Evolutionary conservation across 345 rosid genomes (phyloP).

Genomic region (Limnanthes douglasii): DNA sequence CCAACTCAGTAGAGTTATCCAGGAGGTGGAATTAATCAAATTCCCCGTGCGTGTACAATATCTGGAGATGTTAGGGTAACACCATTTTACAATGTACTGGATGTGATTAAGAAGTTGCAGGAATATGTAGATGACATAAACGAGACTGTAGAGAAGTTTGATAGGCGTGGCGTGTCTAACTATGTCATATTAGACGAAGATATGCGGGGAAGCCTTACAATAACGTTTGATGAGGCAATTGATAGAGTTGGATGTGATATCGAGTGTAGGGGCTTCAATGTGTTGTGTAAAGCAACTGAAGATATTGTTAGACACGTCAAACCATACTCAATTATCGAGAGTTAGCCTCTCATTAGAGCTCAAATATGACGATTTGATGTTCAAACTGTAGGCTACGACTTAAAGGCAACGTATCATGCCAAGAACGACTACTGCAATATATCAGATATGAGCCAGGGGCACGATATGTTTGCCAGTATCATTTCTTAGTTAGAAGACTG

Average conservation of each 20-base stretch:
- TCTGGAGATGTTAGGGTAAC: constrained; percentile 96
- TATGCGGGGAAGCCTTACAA: constrained; percentile 60
- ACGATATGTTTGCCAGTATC: constrained; percentile 49
- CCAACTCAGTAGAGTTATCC: constrained; percentile 99
- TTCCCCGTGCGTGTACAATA: constrained; percentile 77
- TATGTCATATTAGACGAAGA: constrained; percentile 68
- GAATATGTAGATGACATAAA: constrained; percentile 82
- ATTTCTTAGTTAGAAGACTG: constrained; percentile 72
- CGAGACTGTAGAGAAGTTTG: constrained; percentile 50
- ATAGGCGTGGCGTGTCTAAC: constrained; percentile 71
- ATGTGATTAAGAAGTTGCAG: constrained; percentile 56
- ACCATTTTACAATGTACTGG: constrained; percentile 67
- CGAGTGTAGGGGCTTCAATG: constrained; percentile 74
- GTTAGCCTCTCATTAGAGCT: constrained; percentile 78
- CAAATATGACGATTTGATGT: constrained; percentile 80
- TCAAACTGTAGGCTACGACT: constrained; percentile 86
- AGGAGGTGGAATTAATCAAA: constrained; percentile 96
- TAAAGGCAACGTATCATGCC: constrained; percentile 93
- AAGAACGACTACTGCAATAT: constrained; percentile 91
- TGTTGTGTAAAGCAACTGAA: constrained; percentile 79
- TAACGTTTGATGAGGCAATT: constrained; percentile 62
- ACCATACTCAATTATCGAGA: constrained; percentile 93
- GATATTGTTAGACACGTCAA: constrained; percentile 79
- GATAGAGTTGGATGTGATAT: constrained; percentile 92
- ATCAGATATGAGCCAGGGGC: constrained; percentile 91